Base-by-base conservation (phyloP, 2,329 filamentous ascomycete species). In the Aspergillus jensenii region DNA sequence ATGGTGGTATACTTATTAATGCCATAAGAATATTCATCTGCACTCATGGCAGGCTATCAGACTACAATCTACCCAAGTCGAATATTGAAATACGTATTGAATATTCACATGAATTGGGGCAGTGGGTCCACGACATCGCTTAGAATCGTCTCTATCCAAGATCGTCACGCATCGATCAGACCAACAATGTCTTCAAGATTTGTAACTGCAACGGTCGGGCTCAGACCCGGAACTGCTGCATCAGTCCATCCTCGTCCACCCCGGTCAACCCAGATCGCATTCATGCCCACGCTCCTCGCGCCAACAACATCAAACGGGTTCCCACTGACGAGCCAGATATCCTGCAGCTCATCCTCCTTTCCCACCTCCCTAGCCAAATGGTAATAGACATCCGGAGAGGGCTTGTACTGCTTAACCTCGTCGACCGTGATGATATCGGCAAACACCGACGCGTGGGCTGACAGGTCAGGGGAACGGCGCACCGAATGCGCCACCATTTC, bases 271-370 rank as follows among this genome's bases (percentile, higher is more conserved):
- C 48, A 57, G 15, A 57, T 48, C 21, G 55, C 55, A 65, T 82
- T 80, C 74, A 91, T 75, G 0, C 88, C 88, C 5, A 81, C 78
- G 1, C 79, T 78, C 59, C 79, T 80, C 1, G 88, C 86, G 0
- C 90, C 89, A 0, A 86, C 81, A 15, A 89, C 76, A 69, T 92
- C 89, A 68, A 92, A 92, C 2, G 89, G 86, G 68, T 92, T 92
- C 1, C 84, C 84, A 63, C 83, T 89, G 6, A 93, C 81, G 7
- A 92, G 72, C 87, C 88, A 91, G 14, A 91, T 78, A 25, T 82
- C 76, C 27, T 31, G 27, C 27, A 31, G 1, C 69, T 74, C 62
- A 79, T 76, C 17, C 79, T 65, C 1, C 64, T 81, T 82, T 3
- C 81, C 81, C 2, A 81, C 77, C 37, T 77, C 76, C 61, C 79